A percentile compares a stretch with the other conserved stretches of the same genome.
Evolutionary conservation across 1,284 basidiomycete genomes (phyloP).

Genomic region (Pyrrhoderma lamaoense): DNA sequence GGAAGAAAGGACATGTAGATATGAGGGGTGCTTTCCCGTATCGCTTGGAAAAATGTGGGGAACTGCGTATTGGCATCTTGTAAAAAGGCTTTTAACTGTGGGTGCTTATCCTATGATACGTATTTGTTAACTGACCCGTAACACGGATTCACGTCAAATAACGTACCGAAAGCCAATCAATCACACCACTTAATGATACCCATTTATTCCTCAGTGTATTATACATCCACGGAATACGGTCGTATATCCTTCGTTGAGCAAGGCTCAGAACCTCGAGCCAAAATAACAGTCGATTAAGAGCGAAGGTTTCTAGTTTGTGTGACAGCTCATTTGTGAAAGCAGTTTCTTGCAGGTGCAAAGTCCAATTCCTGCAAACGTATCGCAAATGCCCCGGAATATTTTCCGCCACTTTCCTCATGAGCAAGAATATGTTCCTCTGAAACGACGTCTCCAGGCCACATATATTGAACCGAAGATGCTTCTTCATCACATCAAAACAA

Average conservation of each 20-base stretch:
- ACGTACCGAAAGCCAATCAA: not conserved
- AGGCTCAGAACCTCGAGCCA: slow-evolving; percentile 7
- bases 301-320: not conserved
- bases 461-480: slow-evolving; percentile 20
- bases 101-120: not conserved
- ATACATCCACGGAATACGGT: too few relatives aligned
- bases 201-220: not conserved
- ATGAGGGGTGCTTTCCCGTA: not conserved
- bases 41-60: not conserved
- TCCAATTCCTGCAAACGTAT: slow-evolving; percentile 3
- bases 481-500: slow-evolving; percentile 5
- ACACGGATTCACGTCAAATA: not conserved
- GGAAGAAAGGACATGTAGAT: not conserved
- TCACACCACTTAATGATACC: not conserved
- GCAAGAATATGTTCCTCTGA: not conserved
- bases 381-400: not conserved
- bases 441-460: slow-evolving; percentile 11
- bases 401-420: not conserved
- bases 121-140: not conserved
- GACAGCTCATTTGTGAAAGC: not conserved
- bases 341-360: slow-evolving; percentile 1
- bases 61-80: not conserved
- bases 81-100: not conserved
- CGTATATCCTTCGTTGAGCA: too few relatives aligned
- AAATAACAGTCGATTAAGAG: not conserved